Evolutionary conservation across 305 asterid genomes (phyloP), one percentile per base, ranked within the genome.

Genomic region (Fraxinus nigra): DNA sequence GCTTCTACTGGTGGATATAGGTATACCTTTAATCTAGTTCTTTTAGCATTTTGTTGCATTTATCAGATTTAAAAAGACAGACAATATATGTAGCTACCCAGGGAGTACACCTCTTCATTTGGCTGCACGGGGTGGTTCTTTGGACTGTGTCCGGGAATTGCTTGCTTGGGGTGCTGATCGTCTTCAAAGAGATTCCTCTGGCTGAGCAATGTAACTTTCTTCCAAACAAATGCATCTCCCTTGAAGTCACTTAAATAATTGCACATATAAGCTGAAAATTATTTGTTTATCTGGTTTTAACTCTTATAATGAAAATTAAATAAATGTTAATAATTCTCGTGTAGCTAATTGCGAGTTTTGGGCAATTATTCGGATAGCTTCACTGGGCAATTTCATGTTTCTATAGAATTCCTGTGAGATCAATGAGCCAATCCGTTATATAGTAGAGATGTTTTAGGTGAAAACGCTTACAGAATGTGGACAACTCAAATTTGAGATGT

Each of bases 141-240:
- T 94, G 90, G 97, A 94, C 80, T 94, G 95, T 83, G 90, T 93
- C 20, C 93, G 97, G 7, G 95, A 92, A 82, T 87, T 94, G 87
- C 95, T 94, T 80, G 89, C 98, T 80, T 89, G 94, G 93, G 98
- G 97, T 69, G 95, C 97, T 65, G 97, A 94, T 87, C 89, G 97
- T 72, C 91, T 87, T 83, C 96, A 88, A 84, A 85, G 93, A 85
- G 98, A 94, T 92, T 80, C 90, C 14, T 86, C 93, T 2, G 95
- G 98, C 97, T 94, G 83, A 90, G 90, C 34, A 33, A 11, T 20
- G 26, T 6, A 10, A 61, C 18, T 69, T 54, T 82, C 74, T 80
- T 35, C n/a, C 34, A 65, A 11, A 9, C 33, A 32, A 24, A 37
- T 40, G 10, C n/a, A 75, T 37, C 34, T 22, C 63, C 35, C 7